Base-by-base conservation (phyloP, 108 stramenopile genomes). In the Conticribra guillardii region DNA sequence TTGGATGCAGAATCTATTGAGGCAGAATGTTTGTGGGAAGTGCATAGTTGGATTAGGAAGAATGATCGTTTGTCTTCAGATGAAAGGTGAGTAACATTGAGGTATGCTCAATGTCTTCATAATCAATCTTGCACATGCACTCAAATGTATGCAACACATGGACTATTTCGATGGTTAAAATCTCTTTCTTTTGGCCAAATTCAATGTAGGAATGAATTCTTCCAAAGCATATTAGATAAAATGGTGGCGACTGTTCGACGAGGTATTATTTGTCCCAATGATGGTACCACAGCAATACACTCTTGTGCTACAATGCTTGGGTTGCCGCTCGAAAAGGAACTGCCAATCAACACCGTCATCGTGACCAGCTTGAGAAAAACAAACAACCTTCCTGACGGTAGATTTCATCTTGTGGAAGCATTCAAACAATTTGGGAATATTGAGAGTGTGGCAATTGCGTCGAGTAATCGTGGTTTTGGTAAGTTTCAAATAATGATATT, bases 301-400 rank as follows among this genome's bases (percentile, higher is more conserved):
- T 85, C 82, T 47, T 84, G 85, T 54, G 93, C 89, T 7, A 88
- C 87, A 2, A 60, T 94, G 9, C 76, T 94, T n/a, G 89, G 89
- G 2, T 79, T 94, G 50, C 76, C 82, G 34, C 67, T 90, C 8
- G 73, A 87, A 16, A 54, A 69, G 29, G 80, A 86, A n/a, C 67
- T 92, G 14, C 87, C 88, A 4, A 64, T 81, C 37, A 85, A 80
- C 3, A 86, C 89, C 3, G 49, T 94, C 4, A 76, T 94, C 14
- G 65, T 94, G n/a, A 69, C 86, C 0, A 90, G 93, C 14, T 90
- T 94, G 93, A 57, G 89, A 29, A 94, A 92, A 60, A 83, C 82
- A 15, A 85, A 78, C 24, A 69, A 68, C 21, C 32, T 76, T 4
- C 49, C 18, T 1, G 67, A 85, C 30, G 78, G 78, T 22, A 48